Conservation (phyloP, 345 rosid genomes). For the Brassica juncea region DNA sequence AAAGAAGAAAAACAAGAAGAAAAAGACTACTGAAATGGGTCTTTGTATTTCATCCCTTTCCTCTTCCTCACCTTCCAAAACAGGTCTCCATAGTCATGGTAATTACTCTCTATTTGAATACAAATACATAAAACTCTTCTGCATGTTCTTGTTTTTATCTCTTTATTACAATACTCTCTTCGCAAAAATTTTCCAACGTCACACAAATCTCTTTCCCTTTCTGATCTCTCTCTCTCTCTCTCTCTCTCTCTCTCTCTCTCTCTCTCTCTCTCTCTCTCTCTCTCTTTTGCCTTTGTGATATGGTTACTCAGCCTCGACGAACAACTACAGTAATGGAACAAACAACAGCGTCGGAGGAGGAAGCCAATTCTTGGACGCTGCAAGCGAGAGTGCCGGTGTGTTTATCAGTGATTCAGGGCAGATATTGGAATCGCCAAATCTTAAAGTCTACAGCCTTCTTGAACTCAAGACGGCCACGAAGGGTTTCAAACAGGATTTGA, state of each 20-base stretch:
- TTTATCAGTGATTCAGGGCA: conserved; percentile 30
- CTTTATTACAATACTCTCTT: background rate
- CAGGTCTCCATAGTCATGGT: conserved; percentile 28
- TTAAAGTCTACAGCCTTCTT: conserved; percentile 57
- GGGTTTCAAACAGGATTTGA: conserved; percentile 58
- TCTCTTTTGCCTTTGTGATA: background rate
- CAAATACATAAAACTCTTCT: background rate
- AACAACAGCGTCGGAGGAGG: conserved; percentile 41
- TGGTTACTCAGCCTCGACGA: conserved; percentile 19
- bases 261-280: background rate
- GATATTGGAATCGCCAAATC: conserved; percentile 41
- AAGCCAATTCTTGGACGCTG: conserved; percentile 49
- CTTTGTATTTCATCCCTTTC: background rate
- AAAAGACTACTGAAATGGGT: conserved; percentile 32
- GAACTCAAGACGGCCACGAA: conserved; percentile 64
- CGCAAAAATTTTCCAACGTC: background rate
- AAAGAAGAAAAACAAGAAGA: conserved; percentile 18
- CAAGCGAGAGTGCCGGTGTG: conserved; percentile 40
- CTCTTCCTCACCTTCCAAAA: conserved; percentile 23
- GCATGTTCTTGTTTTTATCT: conserved; percentile 7
- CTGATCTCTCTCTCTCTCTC: background rate
- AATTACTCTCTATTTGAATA: background rate
- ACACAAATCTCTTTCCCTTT: background rate
- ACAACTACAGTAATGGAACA: conserved; percentile 38
- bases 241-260: background rate